These are phyloP conservation scores for Ampelocalamus luodianensis DNA, from an alignment of 176 grass and related monocot genomes.

Conservation along the genomic window DNA sequence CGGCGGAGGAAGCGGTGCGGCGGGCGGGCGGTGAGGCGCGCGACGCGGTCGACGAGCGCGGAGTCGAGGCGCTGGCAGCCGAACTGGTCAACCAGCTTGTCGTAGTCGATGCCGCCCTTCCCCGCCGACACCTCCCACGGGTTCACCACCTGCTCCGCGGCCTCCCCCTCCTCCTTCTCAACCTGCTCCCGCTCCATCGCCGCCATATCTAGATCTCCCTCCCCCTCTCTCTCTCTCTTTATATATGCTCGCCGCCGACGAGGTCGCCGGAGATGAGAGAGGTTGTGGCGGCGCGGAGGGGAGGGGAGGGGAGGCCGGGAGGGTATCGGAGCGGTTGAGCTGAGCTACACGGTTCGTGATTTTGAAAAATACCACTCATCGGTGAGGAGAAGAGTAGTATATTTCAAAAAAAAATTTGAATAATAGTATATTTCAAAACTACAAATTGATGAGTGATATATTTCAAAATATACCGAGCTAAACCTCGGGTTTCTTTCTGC, in stretches of 20 bases:
- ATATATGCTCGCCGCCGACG: not conserved
- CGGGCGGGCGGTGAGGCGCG: conserved; percentile 52
- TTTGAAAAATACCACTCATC: too few relatives aligned
- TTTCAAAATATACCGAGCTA: too few relatives aligned
- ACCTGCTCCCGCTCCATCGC: not conserved
- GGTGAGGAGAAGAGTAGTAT: too few relatives aligned
- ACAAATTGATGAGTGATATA: too few relatives aligned
- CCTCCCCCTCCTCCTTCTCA: not conserved
- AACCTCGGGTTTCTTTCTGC: not conserved
- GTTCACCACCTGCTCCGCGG: conserved; percentile 41
- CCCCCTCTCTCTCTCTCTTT: not conserved
- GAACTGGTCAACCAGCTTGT: conserved; percentile 95
- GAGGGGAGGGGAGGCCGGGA: not conserved
- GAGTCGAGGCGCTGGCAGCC: conserved; percentile 78
- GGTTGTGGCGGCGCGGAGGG: conserved; percentile 12
- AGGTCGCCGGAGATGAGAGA: not conserved
- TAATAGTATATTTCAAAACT: too few relatives aligned
- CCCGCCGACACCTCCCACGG: conserved; percentile 94
- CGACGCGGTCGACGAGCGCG: conserved; percentile 58
- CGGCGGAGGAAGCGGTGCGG: conserved; percentile 83
- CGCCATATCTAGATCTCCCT: conserved; percentile 28
- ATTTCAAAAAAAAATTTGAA: too few relatives aligned
- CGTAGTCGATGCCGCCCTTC: conserved; percentile 93
- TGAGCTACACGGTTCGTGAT: too few relatives aligned
- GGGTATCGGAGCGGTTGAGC: not conserved